phyloP scores from a whole-genome alignment of 2,329 filamentous ascomycete species.

The Colletotrichum echinochloae region DNA sequence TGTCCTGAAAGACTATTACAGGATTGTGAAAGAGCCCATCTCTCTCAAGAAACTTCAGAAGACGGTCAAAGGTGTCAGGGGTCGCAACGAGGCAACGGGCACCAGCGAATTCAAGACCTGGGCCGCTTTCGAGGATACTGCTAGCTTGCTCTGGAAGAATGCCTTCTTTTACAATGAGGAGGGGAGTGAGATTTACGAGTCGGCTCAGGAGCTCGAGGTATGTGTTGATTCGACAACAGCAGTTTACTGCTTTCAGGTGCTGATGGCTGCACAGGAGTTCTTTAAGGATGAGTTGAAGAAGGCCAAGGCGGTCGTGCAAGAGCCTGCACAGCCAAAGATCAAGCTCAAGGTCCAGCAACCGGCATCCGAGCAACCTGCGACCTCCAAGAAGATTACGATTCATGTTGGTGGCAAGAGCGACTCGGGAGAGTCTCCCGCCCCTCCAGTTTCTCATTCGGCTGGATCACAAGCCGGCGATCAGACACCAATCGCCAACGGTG shows the following conservation, averaged over 20 bases:
- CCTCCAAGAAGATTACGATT: conserved; percentile 76
- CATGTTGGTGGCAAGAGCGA: conserved; percentile 73
- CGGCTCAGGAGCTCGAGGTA: conserved; percentile 86
- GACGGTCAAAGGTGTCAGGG: conserved; percentile 78
- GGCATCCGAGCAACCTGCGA: conserved; percentile 44
- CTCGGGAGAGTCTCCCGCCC: conserved; percentile 64
- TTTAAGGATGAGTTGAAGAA: conserved; percentile 77
- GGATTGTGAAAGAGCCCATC: conserved; percentile 82
- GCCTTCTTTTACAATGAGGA: conserved; percentile 93
- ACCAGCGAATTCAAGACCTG: conserved; percentile 81
- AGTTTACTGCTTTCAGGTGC: background rate
- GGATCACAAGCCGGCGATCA: conserved; percentile 50
- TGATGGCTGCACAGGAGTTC: conserved; percentile 63
- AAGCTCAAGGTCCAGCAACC: conserved; percentile 78
- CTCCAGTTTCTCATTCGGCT: conserved; percentile 52
- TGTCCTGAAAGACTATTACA: conserved; percentile 85
- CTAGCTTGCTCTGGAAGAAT: conserved; percentile 87
- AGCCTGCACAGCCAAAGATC: conserved; percentile 81
- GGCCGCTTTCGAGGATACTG: conserved; percentile 83
- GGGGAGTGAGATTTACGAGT: conserved; percentile 82
- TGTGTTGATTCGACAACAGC: conserved; percentile 1
- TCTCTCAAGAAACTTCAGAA: conserved; percentile 84
- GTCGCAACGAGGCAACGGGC: conserved; percentile 73
- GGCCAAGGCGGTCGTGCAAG: conserved; percentile 78
- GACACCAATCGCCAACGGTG: conserved; percentile 48